Base-by-base conservation (phyloP, 1,284 basidiomycete genomes). In the Rhodotorula sp. region DNA sequence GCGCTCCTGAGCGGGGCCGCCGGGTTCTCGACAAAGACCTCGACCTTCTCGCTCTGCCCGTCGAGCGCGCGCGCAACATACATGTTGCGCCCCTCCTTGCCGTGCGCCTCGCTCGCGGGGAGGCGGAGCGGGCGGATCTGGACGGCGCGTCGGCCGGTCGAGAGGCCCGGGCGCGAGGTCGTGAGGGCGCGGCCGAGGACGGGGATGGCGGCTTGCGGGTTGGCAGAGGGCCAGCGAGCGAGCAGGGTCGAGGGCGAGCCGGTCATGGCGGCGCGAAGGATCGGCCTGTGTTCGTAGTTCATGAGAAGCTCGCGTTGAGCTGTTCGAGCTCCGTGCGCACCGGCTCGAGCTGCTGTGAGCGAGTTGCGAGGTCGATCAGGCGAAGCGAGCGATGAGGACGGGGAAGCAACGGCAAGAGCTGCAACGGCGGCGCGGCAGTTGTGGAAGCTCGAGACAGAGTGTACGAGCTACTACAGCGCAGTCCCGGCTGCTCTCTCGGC, bases 21-120 rank as follows among this genome's bases (percentile, higher is more conserved):
- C 21, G 75, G 73, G 41, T 77, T 74, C 46, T 75, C 60, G 44
- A 77, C 71, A n/a, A 75, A 55, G 25, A 77, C 59, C 16, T 44
- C 55, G 53, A 71, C 60, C 17, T 49, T n/a, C 42, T 77, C 75
- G 19, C 5, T 5, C 3, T 21, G 19, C 10, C 45, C 52, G 34
- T 61, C 64, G 49, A 75, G 25, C 12, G 52, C 60, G n/a, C 75
- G 27, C 25, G 73, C 49, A 49, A 77, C 70, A 49, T 68, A 77
- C 67, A 77, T 61, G 70, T 72, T 75, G 50, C 75, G 42, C 10
- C 73, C 69, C 23, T 63, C 54, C 49, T 55, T 61, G 41, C 58
- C 57, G 17, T 55, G 61, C 1, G 27, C 2, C 42, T 64, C 23
- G 46, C n/a, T 25, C 27, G 62, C 64, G 8, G 71, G 67, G 9